Base-by-base conservation (phyloP, 2,329 filamentous ascomycete species). In the Lithohypha guttulata region DNA sequence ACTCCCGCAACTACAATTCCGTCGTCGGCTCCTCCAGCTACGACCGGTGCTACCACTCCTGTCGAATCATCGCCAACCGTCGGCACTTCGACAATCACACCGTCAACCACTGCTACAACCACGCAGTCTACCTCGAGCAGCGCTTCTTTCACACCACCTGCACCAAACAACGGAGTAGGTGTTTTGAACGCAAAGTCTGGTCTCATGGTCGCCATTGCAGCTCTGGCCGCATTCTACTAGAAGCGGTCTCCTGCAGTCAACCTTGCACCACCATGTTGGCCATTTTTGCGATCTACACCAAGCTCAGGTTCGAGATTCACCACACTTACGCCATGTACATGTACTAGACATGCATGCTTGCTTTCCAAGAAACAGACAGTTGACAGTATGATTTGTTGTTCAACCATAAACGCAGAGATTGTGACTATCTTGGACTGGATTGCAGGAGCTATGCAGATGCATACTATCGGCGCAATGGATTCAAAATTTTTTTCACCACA, bases 131-230 rank as follows among this genome's bases (percentile, higher is more conserved):
- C 34, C 8, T 34, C 45, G 34, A 34, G 44, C 18, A 42, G 41
- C 17, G 39, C 42, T 6, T 23, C 38, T 34, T 37, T 40, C 6
- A 41, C 41, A 30, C 45, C 45, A 31, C 38, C 44, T 36, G 42
- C 48, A 31, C 46, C 48, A 21, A 43, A 37, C 42, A 43, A 42
- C 51, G 68, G 95, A 11, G 80, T 67, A 4, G 66, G 93, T 1
- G 89, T 87, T 0, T 76, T 96, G 39, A 84, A 65, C 41, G 64
- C 96, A 62, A 96, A 96, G 56, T 84, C 86, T 15, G 91, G 84
- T 63, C 26, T 48, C 28, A 17, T 43, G n/a, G 45, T 47, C 29
- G 34, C 45, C 21, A 34, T 49, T 34, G 47, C 47, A 31, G 39
- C 43, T 27, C 42, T 51, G 47, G 48, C 43, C 35, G 35, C 27